These are phyloP conservation scores for Paracoccidioides lutzii DNA, from an alignment of 2,329 filamentous ascomycete species.

Conservation along the genomic window DNA sequence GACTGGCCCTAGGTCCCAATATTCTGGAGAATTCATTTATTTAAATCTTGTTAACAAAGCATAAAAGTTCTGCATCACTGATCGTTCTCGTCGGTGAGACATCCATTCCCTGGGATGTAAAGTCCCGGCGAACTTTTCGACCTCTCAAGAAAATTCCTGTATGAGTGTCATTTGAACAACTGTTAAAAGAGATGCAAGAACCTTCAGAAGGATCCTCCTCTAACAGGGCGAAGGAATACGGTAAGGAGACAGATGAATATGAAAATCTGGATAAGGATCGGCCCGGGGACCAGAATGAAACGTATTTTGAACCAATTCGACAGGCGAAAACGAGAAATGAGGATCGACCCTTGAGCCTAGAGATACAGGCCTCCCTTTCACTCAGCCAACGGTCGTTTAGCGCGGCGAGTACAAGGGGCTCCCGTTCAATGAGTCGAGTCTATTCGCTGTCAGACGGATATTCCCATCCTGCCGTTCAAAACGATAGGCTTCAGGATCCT, in stretches of 20 bases:
- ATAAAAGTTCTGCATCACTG: neutral
- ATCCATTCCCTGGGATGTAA: no score
- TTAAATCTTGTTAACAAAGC: neutral
- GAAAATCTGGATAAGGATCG: neutral
- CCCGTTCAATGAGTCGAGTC: constrained; percentile 5
- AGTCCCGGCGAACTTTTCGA: neutral
- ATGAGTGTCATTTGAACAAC: neutral
- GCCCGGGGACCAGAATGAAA: neutral
- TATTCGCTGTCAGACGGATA: constrained; percentile 10
- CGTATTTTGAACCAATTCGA: constrained; percentile 4
- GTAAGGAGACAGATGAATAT: neutral
- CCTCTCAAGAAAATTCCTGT: no score
- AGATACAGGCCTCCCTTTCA: no score
- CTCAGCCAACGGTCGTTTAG: no score
- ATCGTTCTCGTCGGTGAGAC: neutral
- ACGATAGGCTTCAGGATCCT: constrained; percentile 15
- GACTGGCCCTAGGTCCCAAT: neutral
- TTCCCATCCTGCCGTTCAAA: constrained; percentile 12
- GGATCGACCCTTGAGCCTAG: neutral
- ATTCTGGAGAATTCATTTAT: neutral
- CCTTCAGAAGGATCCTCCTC: neutral
- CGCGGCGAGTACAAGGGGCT: neutral
- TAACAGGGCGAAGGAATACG: neutral
- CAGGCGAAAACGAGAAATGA: neutral
- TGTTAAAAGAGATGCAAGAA: neutral